Evolutionary conservation across 2,329 filamentous ascomycete genomes (phyloP), one percentile per base, ranked within the genome.

Genomic region (Shiraia sp.): DNA sequence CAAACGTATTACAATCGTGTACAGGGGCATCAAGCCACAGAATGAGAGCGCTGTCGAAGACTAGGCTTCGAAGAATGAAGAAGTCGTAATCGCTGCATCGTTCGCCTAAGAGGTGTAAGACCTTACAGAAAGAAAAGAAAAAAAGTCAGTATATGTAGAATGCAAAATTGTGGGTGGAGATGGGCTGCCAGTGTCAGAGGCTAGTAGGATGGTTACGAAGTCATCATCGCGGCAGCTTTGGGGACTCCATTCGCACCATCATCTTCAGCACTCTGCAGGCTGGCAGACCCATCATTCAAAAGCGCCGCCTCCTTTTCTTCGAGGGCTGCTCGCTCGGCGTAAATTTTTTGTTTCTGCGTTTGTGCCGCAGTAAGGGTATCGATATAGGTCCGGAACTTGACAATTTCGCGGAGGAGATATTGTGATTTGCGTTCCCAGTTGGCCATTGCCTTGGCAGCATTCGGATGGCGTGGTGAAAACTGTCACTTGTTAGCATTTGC

Each of bases 351-450:
- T 65, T 87, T 90, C 40, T 83, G 78, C 23, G 66, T 72, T 55
- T 87, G 82, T 0, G 91, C 91, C 26, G 82, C 80, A 43, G 83
- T 78, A 36, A 99, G 74, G 24, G 83, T 85, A 67, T 97, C 93
- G 55, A 96, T 91, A 63, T 97, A 99, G 0, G 91, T 97, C 46
- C 87, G 79, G 73, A 96, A 97, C 71, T 97, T 97, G 69, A 97
- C 90, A 67, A 95, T 96, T 73, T 99, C 93, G 25, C 88, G 79
- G 10, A 97, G 78, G 28, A 99, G 74, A 65, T 97, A 96, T 22
- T 88, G 86, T 41, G 89, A 95, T 75, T 97, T 97, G 63, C 87
- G 85, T 75, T 99, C 91, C 92, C 93, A 99, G 70, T 99, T 99
- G 14, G 85, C 79, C 87, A 97, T 92, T 12, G 92, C 90, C 70